Base-by-base conservation (phyloP, 169 alveolate species). In the Cryptosporidium ubiquitum region DNA sequence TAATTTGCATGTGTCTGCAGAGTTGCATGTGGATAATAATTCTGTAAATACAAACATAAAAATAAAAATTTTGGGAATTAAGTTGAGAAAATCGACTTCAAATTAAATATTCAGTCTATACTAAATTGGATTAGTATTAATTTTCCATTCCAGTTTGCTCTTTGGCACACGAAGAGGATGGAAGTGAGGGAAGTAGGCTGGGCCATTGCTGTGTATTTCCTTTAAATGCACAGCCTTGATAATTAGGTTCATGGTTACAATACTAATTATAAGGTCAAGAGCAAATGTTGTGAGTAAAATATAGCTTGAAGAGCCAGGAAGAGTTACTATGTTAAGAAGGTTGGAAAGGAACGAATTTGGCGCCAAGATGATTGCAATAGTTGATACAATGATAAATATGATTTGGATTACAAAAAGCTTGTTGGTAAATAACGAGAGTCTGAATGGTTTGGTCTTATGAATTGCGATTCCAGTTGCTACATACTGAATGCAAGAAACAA, bases 161-260 rank as follows among this genome's bases (percentile, higher is more conserved):
- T 64, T 64, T 20, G 89, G 89, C 16, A 79, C 39, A 39, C 49
- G 49, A 14, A 79, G 89, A 14, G 89, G 89, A 64, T 79, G 74
- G 31, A 79, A 42, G 16, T 79, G 89, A 23, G 89, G 89, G 40
- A 79, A 79, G 47, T 31, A 64, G 10, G 89, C 60, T 3, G 89
- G 89, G 9, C 89, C 89, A 44, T 79, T 79, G 2, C 39, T 42
- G 40, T 40, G 58, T 18, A 40, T 39, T 58, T 79, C 89, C n/a
- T 66, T 49, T 23, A 16, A 16, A 18, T 79, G 42, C 0, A 61
- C 23, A 1, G 35, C 55, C 29, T 61, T 79, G 12, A 79, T 61
- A 20, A 64, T 31, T 9, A 26, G n/a, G 35, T 79, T 58, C 89
- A 79, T 79, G 26, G 39, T 23, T 16, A 64, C 6, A 9, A 79